phyloP scores from a whole-genome alignment of 768 basidiomycete species.

The Termitomyces sp. region DNA sequence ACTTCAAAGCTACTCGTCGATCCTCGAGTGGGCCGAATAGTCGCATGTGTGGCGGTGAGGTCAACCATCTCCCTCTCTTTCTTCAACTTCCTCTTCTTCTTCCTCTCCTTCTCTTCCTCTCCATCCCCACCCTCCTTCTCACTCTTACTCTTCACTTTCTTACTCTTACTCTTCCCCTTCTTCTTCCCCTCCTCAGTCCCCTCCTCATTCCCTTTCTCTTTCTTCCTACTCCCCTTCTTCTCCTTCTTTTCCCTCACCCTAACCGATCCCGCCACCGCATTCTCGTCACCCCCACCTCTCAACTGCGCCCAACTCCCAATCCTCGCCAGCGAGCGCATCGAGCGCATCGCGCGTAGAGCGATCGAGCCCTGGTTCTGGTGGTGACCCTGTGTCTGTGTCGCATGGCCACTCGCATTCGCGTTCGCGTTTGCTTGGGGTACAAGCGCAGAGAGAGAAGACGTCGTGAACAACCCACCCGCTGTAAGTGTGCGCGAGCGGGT shows the following conservation, averaged over 20 bases:
- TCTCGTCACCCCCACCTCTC: conserved; percentile 25
- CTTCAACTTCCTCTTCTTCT: conserved; percentile 11
- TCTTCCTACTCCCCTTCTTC: conserved; percentile 5
- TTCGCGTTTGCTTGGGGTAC: neutral
- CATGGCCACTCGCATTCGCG: neutral
- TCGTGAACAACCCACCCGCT: no score
- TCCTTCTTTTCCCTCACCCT: conserved; percentile 7
- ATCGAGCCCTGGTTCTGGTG: conserved; percentile 48
- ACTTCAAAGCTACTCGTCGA: conserved; percentile 67
- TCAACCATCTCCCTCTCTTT: conserved; percentile 23
- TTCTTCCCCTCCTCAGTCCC: conserved; percentile 14
- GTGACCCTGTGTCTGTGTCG: neutral
- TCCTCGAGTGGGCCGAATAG: conserved; percentile 1
- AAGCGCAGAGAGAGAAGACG: neutral
- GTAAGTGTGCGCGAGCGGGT: conserved; percentile 34
- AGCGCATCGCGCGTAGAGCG: conserved; percentile 73
- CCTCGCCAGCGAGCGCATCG: conserved; percentile 65
- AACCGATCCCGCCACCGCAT: conserved; percentile 11
- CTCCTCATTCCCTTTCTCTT: conserved; percentile 22
- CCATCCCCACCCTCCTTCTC: conserved; percentile 28
- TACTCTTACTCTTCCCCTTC: conserved; percentile 30
- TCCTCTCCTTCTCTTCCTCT: conserved; percentile 14
- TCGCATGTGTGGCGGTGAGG: neutral
- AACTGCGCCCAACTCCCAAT: conserved; percentile 71
- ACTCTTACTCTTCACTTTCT: conserved; percentile 18